Conservation (phyloP, 495 filamentous ascomycete genomes). For the Penicillium ochrochloron region DNA sequence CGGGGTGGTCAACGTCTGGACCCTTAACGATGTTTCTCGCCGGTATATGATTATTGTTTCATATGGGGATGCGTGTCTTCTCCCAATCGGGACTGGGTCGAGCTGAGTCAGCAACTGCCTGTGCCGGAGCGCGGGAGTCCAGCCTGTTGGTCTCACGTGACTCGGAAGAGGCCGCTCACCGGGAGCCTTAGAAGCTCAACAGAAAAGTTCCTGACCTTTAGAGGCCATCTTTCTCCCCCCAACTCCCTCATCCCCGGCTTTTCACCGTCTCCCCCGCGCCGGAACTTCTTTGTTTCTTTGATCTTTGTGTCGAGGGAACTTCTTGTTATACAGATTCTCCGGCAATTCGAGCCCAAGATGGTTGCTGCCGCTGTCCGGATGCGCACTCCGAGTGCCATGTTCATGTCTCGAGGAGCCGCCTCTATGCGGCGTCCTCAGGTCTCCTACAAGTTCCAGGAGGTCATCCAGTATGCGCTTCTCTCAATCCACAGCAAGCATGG, state of each 20-base stretch:
- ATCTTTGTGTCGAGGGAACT: slow-evolving; percentile 35
- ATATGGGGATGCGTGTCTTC: slow-evolving; percentile 31
- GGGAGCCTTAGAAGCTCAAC: slow-evolving; percentile 45
- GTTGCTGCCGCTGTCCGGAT: slow-evolving; percentile 54
- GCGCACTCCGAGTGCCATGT: slow-evolving; percentile 53
- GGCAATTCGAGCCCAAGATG: slow-evolving; percentile 43
- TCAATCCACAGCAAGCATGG: background rate
- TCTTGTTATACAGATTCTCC: slow-evolving; percentile 32
- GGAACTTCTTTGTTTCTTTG: slow-evolving; percentile 27
- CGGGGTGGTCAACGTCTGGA: slow-evolving; percentile 24
- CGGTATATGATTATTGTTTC: slow-evolving; percentile 11
- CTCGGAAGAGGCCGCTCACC: slow-evolving; percentile 31
- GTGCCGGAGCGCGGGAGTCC: background rate
- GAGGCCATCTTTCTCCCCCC: slow-evolving; percentile 36
- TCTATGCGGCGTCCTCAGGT: slow-evolving; percentile 50
- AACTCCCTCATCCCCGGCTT: slow-evolving; percentile 37
- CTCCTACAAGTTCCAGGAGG: slow-evolving; percentile 50
- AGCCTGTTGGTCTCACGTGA: slow-evolving; percentile 29
- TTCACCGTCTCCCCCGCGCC: slow-evolving; percentile 29
- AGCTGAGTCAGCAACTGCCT: slow-evolving; percentile 21
- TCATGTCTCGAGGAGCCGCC: slow-evolving; percentile 48
- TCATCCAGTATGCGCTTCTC: slow-evolving; percentile 42
- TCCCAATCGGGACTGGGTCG: slow-evolving; percentile 32
- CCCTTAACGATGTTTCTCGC: slow-evolving; percentile 7
- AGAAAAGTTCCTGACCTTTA: slow-evolving; percentile 48